Percentiles rank a stretch among this genome's conserved stretches.
Conservation (phyloP, 2,329 filamentous ascomycete genomes). For the Allantophomopsis cytisporea region DNA sequence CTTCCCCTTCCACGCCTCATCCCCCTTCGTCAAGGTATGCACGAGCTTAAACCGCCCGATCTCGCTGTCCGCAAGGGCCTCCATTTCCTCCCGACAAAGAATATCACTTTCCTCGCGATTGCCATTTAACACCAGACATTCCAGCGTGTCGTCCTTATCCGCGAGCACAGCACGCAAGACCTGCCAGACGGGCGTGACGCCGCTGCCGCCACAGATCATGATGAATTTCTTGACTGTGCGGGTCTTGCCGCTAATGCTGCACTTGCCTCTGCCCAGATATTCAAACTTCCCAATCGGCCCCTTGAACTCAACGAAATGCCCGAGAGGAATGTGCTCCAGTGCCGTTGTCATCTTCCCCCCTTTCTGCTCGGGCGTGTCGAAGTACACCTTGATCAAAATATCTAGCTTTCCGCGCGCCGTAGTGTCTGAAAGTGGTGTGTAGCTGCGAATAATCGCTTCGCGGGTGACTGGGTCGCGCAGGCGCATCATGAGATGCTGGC, state of each 20-base stretch:
- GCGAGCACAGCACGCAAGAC: constrained; percentile 63
- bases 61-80: constrained; percentile 40
- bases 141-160: constrained; percentile 47
- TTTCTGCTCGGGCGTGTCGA: constrained; percentile 35
- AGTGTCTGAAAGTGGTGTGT: constrained; percentile 67
- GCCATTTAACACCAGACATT: constrained; percentile 63
- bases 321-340: constrained; percentile 58
- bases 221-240: constrained; percentile 53
- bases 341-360: constrained; percentile 77
- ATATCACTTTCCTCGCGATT: constrained; percentile 73
- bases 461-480: constrained; percentile 56
- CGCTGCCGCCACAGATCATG: constrained; percentile 84
- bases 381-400: constrained; percentile 75
- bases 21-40: constrained; percentile 54
- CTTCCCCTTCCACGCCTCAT: constrained; percentile 51
- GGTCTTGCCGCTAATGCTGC: constrained; percentile 41
- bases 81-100: constrained; percentile 62
- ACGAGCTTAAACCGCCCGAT: constrained; percentile 46
- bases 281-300: constrained; percentile 79
- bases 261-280: constrained; percentile 56
- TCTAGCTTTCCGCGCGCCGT: constrained; percentile 51
- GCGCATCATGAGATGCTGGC: constrained; percentile 79
- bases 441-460: constrained; percentile 70
- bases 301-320: constrained; percentile 70
- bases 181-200: constrained; percentile 85